These are phyloP conservation scores for Ilex asprella DNA, from an alignment of 257 asterid species.

Conservation along the genomic window DNA sequence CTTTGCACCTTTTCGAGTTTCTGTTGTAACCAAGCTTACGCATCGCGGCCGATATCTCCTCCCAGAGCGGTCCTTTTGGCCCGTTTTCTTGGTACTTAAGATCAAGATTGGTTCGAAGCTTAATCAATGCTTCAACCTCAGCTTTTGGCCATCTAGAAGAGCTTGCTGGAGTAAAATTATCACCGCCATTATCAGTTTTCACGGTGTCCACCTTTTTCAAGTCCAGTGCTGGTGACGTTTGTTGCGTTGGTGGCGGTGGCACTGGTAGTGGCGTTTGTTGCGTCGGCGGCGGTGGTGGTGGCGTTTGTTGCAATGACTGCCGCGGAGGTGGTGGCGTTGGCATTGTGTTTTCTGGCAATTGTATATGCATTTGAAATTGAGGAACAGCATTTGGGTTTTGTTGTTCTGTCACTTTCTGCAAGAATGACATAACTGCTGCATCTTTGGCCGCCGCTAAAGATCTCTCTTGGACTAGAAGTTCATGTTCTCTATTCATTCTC, in stretches of 20 bases:
- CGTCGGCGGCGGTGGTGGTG: neutral
- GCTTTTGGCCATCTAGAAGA: slow-evolving; percentile 92
- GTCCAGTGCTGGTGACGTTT: slow-evolving; percentile 8
- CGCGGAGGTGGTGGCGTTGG: slow-evolving; percentile 11
- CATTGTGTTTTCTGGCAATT: slow-evolving; percentile 14
- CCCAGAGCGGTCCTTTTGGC: slow-evolving; percentile 95
- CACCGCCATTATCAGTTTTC: slow-evolving; percentile 28
- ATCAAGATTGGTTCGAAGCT: slow-evolving; percentile 60
- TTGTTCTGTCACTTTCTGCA: slow-evolving; percentile 56
- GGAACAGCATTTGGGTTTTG: slow-evolving; percentile 22
- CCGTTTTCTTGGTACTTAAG: slow-evolving; percentile 75
- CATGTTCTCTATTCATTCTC: slow-evolving; percentile 64
- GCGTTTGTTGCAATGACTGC: neutral
- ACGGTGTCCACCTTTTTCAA: slow-evolving; percentile 13
- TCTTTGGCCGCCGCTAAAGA: slow-evolving; percentile 73
- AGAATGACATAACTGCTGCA: slow-evolving; percentile 60
- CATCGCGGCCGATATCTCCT: slow-evolving; percentile 81
- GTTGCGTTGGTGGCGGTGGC: neutral
- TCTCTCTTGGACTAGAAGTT: slow-evolving; percentile 73
- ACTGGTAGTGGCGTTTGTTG: slow-evolving; percentile 12
- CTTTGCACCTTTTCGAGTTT: slow-evolving; percentile 84
- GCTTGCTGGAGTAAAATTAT: slow-evolving; percentile 25
- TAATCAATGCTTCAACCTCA: slow-evolving; percentile 73
- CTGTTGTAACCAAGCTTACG: slow-evolving; percentile 59
- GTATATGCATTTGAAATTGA: slow-evolving; percentile 7